Percentiles rank a stretch among this genome's conserved stretches.
Conservation (phyloP, 1,139 yeast species). For the Lodderomyces pseudojiufengensis region DNA sequence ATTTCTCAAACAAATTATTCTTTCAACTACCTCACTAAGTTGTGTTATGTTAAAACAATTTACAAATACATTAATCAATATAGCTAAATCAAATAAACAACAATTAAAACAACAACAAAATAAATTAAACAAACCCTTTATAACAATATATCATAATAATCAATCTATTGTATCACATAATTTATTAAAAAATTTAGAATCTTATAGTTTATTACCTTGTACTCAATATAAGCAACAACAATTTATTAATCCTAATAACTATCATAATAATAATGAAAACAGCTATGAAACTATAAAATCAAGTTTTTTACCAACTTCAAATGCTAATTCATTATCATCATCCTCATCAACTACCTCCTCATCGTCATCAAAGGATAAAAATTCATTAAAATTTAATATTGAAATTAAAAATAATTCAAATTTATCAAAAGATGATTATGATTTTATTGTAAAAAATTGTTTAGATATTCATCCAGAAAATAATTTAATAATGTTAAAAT, state of each 20-base stretch:
- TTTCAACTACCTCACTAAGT: no score
- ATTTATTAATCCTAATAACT: not conserved
- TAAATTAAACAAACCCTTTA: not conserved
- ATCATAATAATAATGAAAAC: not conserved
- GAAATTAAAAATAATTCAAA: constrained; percentile 23
- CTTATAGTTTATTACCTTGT: constrained; percentile 22
- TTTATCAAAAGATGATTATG: constrained; percentile 30
- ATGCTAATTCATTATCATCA: not conserved
- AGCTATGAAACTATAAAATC: not conserved
- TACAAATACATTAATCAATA: no score
- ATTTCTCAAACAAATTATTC: no score
- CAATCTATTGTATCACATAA: constrained; percentile 25
- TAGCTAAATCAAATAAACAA: not conserved
- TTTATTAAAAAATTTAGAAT: constrained; percentile 21
- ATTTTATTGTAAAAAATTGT: constrained; percentile 33
- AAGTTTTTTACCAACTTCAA: not conserved
- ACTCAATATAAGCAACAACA: constrained; percentile 17
- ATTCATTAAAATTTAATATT: constrained; percentile 20
- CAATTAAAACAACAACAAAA: not conserved
- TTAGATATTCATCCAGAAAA: constrained; percentile 46
- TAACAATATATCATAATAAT: constrained; percentile 28
- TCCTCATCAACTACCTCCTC: not conserved
- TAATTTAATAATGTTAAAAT: constrained; percentile 25
- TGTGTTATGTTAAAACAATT: no score
- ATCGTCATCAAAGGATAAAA: no score